A percentile compares a stretch with the other conserved stretches of the same genome.
phyloP scores from a whole-genome alignment of 352 stramenopile species.

The Pythium insidiosum region DNA sequence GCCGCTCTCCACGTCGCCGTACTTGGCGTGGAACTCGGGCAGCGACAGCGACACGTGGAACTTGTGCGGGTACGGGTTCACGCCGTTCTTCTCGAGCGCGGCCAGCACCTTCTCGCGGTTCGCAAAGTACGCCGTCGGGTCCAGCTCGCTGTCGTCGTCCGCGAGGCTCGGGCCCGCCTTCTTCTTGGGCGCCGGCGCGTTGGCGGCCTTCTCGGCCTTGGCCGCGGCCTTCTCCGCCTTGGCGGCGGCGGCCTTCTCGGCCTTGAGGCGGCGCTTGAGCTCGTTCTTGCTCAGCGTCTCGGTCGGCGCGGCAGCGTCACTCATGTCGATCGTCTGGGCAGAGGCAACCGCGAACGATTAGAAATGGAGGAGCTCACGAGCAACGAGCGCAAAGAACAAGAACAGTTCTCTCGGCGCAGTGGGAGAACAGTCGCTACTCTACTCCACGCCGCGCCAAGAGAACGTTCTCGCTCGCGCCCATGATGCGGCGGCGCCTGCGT shows the following conservation, averaged over 20 bases:
- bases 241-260: conserved; percentile 88
- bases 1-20: conserved; percentile 68
- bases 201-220: conserved; percentile 52
- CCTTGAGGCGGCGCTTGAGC: conserved; percentile 97
- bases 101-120: conserved; percentile 90
- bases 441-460: no score
- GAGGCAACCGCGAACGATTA: no score
- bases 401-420: no score
- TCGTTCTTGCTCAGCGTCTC: conserved; percentile 99
- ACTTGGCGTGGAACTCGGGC: conserved; percentile 92
- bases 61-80: conserved; percentile 96
- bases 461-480: no score
- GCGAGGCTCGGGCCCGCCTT: conserved; percentile 31
- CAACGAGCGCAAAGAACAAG: no score
- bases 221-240: conserved; percentile 92
- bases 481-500: no score
- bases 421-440: no score
- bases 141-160: conserved; percentile 91
- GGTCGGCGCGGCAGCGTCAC: no score
- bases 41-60: conserved; percentile 95
- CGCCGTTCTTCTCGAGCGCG: conserved; percentile 87
- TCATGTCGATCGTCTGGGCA: no score
- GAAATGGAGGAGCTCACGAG: no score
- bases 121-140: conserved; percentile 97
- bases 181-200: conserved; percentile 62